A percentile compares a stretch with the other conserved stretches of the same genome.
Evolutionary conservation across 148 eudicot species (phyloP).

Genomic region (Vaccinium darrowii): DNA sequence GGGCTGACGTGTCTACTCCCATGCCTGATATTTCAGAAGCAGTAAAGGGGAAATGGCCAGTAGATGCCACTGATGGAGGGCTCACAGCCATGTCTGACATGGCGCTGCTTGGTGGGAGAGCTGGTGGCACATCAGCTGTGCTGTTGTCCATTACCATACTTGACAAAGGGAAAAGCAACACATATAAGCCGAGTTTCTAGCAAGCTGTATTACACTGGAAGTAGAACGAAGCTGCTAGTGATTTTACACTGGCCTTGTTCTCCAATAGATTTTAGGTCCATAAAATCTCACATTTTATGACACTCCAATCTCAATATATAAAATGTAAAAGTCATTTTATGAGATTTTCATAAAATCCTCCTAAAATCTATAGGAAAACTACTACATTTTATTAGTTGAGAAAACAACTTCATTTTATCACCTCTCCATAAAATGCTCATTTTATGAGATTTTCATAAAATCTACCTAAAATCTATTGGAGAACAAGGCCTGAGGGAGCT

Average conservation of each 20-base stretch:
- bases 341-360: too few relatives aligned
- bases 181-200: conserved; percentile 18
- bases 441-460: too few relatives aligned
- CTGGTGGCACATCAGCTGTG: conserved; percentile 54
- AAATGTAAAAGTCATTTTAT: too few relatives aligned
- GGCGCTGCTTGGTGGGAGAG: conserved; percentile 58
- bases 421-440: too few relatives aligned
- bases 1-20: conserved; percentile 87
- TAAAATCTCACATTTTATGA: too few relatives aligned
- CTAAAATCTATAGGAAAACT: too few relatives aligned
- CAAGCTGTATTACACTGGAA: neutral
- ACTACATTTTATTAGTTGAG: too few relatives aligned
- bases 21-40: conserved; percentile 84
- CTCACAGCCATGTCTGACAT: conserved; percentile 88
- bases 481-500: too few relatives aligned
- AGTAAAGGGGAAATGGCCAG: conserved; percentile 84
- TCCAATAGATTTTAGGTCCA: too few relatives aligned
- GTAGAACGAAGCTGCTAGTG: neutral
- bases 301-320: too few relatives aligned
- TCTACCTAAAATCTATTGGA: too few relatives aligned
- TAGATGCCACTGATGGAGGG: conserved; percentile 91
- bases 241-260: neutral
- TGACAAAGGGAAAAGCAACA: conserved; percentile 13
- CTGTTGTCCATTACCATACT: conserved; percentile 75
- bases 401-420: too few relatives aligned